A percentile compares a stretch with the other conserved stretches of the same genome.
These are phyloP conservation scores for Parastagonospora nodorum DNA, from an alignment of 2,329 filamentous ascomycete species.

Conservation along the genomic window DNA sequence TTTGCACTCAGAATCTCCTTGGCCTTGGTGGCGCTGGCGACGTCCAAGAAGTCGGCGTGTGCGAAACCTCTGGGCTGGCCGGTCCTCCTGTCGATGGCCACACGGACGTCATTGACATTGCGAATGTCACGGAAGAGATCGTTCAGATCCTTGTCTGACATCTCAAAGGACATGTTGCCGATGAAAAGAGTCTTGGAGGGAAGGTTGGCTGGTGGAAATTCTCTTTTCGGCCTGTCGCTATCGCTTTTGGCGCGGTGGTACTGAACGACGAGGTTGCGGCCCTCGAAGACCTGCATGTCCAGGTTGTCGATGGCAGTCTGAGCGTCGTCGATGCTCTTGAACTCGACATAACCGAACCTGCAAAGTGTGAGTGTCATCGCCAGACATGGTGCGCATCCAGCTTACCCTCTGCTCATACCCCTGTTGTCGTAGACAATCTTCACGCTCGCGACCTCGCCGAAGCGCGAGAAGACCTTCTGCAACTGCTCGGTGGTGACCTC, in stretches of 20 bases:
- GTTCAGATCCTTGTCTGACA: conserved; percentile 82
- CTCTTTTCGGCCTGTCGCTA: conserved; percentile 3
- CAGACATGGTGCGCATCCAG: background rate
- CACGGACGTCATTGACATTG: conserved; percentile 75
- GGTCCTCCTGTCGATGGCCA: conserved; percentile 80
- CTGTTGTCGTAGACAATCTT: conserved; percentile 64
- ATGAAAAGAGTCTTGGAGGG: conserved; percentile 75
- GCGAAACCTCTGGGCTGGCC: conserved; percentile 83
- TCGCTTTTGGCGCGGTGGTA: conserved; percentile 51
- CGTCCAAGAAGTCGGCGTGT: conserved; percentile 77
- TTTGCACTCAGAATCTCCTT: conserved; percentile 61
- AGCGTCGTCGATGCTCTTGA: conserved; percentile 59
- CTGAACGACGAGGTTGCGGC: conserved; percentile 67
- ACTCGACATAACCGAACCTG: conserved; percentile 72
- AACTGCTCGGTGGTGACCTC: conserved; percentile 68
- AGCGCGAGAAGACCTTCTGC: conserved; percentile 62
- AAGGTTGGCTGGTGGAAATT: conserved; percentile 34
- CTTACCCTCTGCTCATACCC: conserved; percentile 72
- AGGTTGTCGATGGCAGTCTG: conserved; percentile 61
- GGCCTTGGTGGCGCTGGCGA: conserved; percentile 67
- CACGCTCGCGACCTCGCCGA: conserved; percentile 60
- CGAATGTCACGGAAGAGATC: conserved; percentile 72
- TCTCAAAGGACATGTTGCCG: conserved; percentile 85
- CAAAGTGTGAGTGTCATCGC: conserved; percentile 10
- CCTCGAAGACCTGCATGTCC: conserved; percentile 66